Base-by-base conservation (phyloP, 768 basidiomycete species). In the Suillus brevipes region DNA sequence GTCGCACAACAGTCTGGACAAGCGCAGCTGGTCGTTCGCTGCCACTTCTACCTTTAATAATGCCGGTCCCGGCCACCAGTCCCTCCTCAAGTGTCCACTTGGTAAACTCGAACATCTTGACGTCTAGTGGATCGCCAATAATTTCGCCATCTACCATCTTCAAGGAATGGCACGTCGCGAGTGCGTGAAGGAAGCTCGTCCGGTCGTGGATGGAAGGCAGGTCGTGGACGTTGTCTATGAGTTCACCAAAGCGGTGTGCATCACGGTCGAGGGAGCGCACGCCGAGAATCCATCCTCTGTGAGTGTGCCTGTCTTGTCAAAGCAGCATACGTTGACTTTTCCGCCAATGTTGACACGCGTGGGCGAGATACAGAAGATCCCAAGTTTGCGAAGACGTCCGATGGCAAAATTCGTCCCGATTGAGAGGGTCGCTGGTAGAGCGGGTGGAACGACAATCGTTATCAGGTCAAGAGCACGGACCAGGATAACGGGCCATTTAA, bases 51-150 rank as follows among this genome's bases (percentile, higher is more conserved):
- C 81, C 84, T 74, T 89, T 91, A 70, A 92, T 89, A 36, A 86
- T 85, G 12, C 87, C 86, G 10, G 87, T 89, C 42, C 90, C 88
- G 31, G 87, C 84, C 14, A 88, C 72, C 31, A 86, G 82, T 1
- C 97, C 97, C 79, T 99, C 97, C 72, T 99, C 97, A 60, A 99
- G 79, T 0, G 90, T 92, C 97, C 97, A 99, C 60, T 87, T 87
- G 8, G 97, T 98, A 74, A 97, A 99, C 66, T 90, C 90, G 74
- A 98, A 99, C 97, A 99, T 99, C 78, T 97, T 96, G 64, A 91
- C 88, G 73, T 99, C 97, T 45, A 99, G 77, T 2, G 97, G 97
- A 77, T 99, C 97, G 1, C 97, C 97, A 47, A 99, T 88, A n/a
- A 90, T 78, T 69, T 92, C 86, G 2, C 89, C 91, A 64, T 94